Base-by-base conservation (phyloP, 2,329 filamentous ascomycete genomes). In the Gremmenia infestans region DNA sequence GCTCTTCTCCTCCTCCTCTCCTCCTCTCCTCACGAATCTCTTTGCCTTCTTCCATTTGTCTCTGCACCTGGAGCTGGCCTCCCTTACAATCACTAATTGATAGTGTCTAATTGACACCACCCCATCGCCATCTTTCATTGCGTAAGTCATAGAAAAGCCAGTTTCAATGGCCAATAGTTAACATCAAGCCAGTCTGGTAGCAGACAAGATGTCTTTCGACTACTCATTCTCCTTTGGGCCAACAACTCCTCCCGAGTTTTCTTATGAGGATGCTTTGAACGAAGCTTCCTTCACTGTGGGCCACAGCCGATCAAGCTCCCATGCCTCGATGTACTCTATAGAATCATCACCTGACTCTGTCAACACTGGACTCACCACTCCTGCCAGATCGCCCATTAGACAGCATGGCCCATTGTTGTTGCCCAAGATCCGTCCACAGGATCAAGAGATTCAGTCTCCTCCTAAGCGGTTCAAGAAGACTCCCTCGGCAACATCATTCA, bases 381-480 rank as follows among this genome's bases (percentile, higher is more conserved):
- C 89, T 52, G 81, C 80, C 52, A 78, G 81, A 61, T 88, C 88
- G 36, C 88, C 89, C 58, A 82, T 92, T 64, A 81, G 86, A 59
- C 87, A 90, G 59, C 87, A 91, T 73, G 89, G 90, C 52, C 89
- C 90, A 51, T 77, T 90, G 49, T 77, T 96, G 57, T 79, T 96
- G 35, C 91, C 91, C 68, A 94, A 91, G 79, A 92, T 95, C 74
- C 83, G 91, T 59, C 83, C 83, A 42, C 91, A 94, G 73, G 91
- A 96, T 73, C 88, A 93, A 73, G 80, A 86, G 59, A 81, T 91
- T 59, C 83, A 86, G 62, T 81, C 81, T 42, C 76, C 78, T 51
- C 76, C 79, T 47, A 83, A 87, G 72, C 81, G 85, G 66, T 67
- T 80, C 72, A 71, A 82, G 77, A 76, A 81, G 70, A 60, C 63